These are phyloP conservation scores for Barnettozyma pratensis DNA, from an alignment of 805 yeast genomes.

Conservation along the genomic window DNA sequence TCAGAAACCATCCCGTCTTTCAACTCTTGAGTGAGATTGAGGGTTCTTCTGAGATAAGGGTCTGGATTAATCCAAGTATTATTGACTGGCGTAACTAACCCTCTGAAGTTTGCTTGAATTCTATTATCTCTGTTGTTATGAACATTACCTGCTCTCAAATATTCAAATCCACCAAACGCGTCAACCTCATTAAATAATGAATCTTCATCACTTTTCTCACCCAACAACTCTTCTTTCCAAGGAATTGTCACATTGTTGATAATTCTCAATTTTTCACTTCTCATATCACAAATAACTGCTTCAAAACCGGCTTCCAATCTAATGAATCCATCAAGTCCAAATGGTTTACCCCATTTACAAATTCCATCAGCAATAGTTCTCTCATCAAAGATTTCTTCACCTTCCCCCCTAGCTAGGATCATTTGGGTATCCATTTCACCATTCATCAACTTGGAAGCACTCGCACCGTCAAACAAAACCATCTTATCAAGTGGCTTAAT, in stretches of 20 bases:
- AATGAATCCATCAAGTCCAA: conserved; percentile 54
- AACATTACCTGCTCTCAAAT: conserved; percentile 38
- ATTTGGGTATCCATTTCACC: conserved; percentile 62
- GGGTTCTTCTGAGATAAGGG: conserved; percentile 37
- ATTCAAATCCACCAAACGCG: conserved; percentile 38
- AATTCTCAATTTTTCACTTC: conserved; percentile 38
- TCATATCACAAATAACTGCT: conserved; percentile 54
- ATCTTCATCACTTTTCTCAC: conserved; percentile 12
- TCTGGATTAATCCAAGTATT: conserved; percentile 44
- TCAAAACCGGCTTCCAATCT: conserved; percentile 60
- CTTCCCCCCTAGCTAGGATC: conserved; percentile 33
- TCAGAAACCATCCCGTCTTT: conserved; percentile 32
- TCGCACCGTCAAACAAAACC: conserved; percentile 59
- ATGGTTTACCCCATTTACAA: conserved; percentile 45
- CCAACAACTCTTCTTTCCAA: conserved; percentile 23
- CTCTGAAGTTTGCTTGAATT: conserved; percentile 45
- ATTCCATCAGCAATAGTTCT: conserved; percentile 41
- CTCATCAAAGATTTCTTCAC: conserved; percentile 34
- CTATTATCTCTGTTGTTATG: conserved; percentile 47
- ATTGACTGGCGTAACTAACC: conserved; percentile 49
- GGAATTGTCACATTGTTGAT: conserved; percentile 40
- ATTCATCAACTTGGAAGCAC: conserved; percentile 52
- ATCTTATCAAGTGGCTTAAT: conserved; percentile 43
- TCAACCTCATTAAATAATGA: conserved; percentile 15
- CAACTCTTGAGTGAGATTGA: conserved; percentile 30